Percentiles rank a stretch among this genome's conserved stretches.
phyloP scores from a whole-genome alignment of 371 early-diverging fungal genomes.

The Apophysomyces variabilis region DNA sequence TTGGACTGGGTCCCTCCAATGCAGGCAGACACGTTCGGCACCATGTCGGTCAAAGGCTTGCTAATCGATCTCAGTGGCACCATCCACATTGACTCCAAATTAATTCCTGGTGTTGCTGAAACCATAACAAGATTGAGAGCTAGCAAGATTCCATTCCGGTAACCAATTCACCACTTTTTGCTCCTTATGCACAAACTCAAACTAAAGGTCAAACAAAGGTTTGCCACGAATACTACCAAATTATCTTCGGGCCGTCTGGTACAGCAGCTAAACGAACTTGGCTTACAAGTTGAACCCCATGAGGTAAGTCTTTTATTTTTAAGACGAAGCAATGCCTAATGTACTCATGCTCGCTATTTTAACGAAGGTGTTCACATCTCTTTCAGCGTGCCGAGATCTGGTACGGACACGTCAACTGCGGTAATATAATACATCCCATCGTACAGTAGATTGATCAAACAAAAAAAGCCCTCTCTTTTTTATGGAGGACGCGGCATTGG shows the following conservation, averaged over 20 bases:
- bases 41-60: conserved; percentile 51
- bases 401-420: conserved; percentile 53
- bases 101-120: conserved; percentile 71
- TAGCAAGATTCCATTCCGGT: conserved; percentile 61
- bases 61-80: conserved; percentile 85
- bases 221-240: conserved; percentile 88
- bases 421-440: conserved; percentile 22
- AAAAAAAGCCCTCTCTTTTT: conserved; percentile 70
- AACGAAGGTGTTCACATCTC: conserved; percentile 74
- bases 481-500: conserved; percentile 72
- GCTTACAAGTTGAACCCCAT: conserved; percentile 66
- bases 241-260: conserved; percentile 61
- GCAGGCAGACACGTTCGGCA: background rate
- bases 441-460: background rate
- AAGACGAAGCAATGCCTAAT: too few species aligned
- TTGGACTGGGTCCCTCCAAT: background rate
- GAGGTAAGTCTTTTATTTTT: conserved; percentile 47
- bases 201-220: conserved; percentile 38
- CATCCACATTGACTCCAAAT: conserved; percentile 74
- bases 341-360: background rate
- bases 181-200: background rate
- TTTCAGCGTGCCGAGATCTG: conserved; percentile 73
- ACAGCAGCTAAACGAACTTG: conserved; percentile 58
- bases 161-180: background rate
- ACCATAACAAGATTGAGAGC: conserved; percentile 68